Evolutionary conservation across 495 filamentous ascomycete species (phyloP).

Genomic region (Penicillium macrosclerotiorum): DNA sequence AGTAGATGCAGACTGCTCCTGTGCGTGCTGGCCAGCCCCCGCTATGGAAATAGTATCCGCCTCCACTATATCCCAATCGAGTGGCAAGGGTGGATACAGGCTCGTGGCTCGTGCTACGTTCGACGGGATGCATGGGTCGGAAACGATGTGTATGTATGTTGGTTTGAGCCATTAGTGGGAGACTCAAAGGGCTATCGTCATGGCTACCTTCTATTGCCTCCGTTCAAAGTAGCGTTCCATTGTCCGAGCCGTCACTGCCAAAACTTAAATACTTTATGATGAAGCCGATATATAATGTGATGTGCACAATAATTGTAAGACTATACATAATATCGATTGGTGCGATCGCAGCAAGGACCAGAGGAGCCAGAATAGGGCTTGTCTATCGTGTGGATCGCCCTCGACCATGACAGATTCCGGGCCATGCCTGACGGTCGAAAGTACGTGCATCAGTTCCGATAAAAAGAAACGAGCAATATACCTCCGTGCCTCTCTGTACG

Average conservation of each 20-base stretch:
- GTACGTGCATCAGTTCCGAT: neutral
- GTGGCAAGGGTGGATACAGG: constrained; percentile 9
- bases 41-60: neutral
- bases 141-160: constrained; percentile 6
- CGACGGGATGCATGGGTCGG: constrained; percentile 1
- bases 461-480: no score
- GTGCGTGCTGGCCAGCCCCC: constrained; percentile 3
- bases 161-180: neutral
- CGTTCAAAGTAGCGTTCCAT: neutral
- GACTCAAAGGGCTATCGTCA: neutral
- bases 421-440: neutral
- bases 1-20: constrained; percentile 5
- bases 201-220: neutral
- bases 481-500: no score
- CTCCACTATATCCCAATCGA: neutral
- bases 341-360: constrained; percentile 19
- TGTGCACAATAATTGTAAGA: constrained; percentile 15
- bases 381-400: neutral
- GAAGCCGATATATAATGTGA: neutral
- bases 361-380: constrained; percentile 1
- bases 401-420: neutral
- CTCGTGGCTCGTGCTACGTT: constrained; percentile 16
- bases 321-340: constrained; percentile 14
- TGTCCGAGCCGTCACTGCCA: no score
- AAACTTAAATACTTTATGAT: neutral